Evolutionary conservation across 371 early-diverging fungal genomes (phyloP).

Genomic region (Mycotypha africana): DNA sequence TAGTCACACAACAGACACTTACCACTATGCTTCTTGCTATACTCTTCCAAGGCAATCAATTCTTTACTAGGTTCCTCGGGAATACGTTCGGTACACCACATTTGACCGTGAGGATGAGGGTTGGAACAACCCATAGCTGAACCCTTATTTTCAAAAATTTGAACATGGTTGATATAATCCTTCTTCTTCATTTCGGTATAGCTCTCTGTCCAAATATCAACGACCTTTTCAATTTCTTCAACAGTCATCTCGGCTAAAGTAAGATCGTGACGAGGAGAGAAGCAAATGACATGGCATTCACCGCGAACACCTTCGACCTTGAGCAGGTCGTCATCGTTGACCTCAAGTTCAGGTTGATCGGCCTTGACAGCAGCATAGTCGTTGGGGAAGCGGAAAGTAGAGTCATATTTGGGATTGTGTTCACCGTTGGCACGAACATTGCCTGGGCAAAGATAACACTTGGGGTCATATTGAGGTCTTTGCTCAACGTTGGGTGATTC

Average conservation of each 20-base stretch:
- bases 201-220: conserved; percentile 70
- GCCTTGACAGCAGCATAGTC: conserved; percentile 86
- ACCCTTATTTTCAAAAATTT: conserved; percentile 98
- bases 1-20: conserved; percentile 80
- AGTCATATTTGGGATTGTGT: conserved; percentile 69
- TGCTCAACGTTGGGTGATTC: conserved; percentile 41
- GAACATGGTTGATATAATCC: conserved; percentile 64
- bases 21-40: conserved; percentile 30
- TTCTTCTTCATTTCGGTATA: conserved; percentile 40
- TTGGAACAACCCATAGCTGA: conserved; percentile 93
- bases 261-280: conserved; percentile 81
- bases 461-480: conserved; percentile 67
- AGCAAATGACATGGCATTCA: conserved; percentile 85
- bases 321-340: conserved; percentile 41
- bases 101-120: conserved; percentile 90
- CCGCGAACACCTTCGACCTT: conserved; percentile 72
- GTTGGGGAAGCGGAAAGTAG: conserved; percentile 80
- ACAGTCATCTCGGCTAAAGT: conserved; percentile 83
- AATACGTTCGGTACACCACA: conserved; percentile 85
- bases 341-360: conserved; percentile 49
- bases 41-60: conserved; percentile 56
- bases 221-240: conserved; percentile 57
- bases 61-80: conserved; percentile 78
- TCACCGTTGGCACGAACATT: conserved; percentile 76
- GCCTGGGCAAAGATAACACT: conserved; percentile 84